A percentile compares a stretch with the other conserved stretches of the same genome.
These are phyloP conservation scores for Immersiporthe knoxdaviesiana DNA, from an alignment of 2,329 filamentous ascomycete genomes.

Conservation along the genomic window DNA sequence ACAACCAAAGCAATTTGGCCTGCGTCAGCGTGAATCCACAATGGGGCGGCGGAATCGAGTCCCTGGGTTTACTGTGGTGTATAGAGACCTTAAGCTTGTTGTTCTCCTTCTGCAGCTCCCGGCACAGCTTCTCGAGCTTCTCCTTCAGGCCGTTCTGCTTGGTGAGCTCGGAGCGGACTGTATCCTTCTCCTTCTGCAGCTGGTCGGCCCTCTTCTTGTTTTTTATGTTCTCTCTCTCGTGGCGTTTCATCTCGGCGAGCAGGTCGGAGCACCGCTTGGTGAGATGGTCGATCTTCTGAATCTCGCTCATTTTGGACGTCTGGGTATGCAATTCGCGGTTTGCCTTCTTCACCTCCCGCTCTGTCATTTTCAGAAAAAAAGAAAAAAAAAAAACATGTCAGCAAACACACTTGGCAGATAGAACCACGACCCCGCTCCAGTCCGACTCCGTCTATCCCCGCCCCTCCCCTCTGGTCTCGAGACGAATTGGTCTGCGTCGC, in stretches of 20 bases:
- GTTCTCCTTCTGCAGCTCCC: constrained; percentile 94
- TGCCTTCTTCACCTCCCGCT: constrained; percentile 91
- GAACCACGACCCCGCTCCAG: not conserved
- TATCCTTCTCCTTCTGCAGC: constrained; percentile 95
- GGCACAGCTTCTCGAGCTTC: constrained; percentile 93
- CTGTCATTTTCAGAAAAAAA: constrained; percentile 69
- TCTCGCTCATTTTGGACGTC: constrained; percentile 87
- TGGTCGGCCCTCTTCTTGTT: constrained; percentile 95
- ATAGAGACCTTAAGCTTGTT: constrained; percentile 88
- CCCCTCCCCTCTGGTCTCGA: not conserved
- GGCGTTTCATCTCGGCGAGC: constrained; percentile 90
- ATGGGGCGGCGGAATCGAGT: not conserved
- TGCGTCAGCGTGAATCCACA: constrained; percentile 6
- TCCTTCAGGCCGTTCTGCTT: constrained; percentile 92
- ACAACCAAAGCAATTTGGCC: not conserved
- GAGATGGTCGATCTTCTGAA: constrained; percentile 88
- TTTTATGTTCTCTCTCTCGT: constrained; percentile 92
- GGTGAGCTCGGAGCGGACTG: constrained; percentile 82
- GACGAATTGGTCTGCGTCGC: not conserved
- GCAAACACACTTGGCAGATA: constrained; percentile 18
- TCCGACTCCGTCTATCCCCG: not conserved
- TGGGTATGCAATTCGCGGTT: constrained; percentile 88
- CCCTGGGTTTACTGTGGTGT: constrained; percentile 16
- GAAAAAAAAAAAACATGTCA: constrained; percentile 30
- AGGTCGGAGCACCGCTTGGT: constrained; percentile 91